Evolutionary conservation across 2,329 filamentous ascomycete genomes (phyloP).

Genomic region (Fusarium newnesense): DNA sequence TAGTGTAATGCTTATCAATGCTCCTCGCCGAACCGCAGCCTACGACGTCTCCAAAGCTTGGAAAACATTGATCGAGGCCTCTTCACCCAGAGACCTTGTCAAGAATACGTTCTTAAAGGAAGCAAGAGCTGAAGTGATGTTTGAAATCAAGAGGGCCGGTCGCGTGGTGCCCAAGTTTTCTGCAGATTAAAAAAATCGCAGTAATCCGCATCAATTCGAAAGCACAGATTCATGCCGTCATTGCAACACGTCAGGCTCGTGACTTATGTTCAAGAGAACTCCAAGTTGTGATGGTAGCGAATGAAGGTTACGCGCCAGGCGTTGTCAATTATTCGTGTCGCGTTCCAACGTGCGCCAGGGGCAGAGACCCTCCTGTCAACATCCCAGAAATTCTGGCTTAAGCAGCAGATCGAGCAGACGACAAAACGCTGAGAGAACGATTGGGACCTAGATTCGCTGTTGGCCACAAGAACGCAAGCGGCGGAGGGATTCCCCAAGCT

Average conservation of each 20-base stretch:
- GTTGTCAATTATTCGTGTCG: slow-evolving; percentile 76
- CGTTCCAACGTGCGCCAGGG: slow-evolving; percentile 65
- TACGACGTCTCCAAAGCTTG: slow-evolving; percentile 71
- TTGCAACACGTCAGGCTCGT: slow-evolving; percentile 74
- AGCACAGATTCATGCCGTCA: slow-evolving; percentile 73
- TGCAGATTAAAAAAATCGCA: slow-evolving; percentile 68
- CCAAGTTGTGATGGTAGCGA: slow-evolving; percentile 73
- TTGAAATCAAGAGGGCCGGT: slow-evolving; percentile 70
- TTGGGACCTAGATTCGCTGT: slow-evolving; percentile 72
- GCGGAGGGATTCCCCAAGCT: slow-evolving; percentile 67
- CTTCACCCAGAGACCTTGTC: slow-evolving; percentile 62
- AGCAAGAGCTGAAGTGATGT: slow-evolving; percentile 66
- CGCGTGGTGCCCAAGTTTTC: slow-evolving; percentile 73
- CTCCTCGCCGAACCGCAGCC: slow-evolving; percentile 69
- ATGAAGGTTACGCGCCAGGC: slow-evolving; percentile 71
- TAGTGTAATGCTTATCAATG: slow-evolving; percentile 72
- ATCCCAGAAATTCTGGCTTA: slow-evolving; percentile 68
- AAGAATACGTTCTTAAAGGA: slow-evolving; percentile 59
- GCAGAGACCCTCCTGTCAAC: slow-evolving; percentile 65
- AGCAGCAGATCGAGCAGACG: slow-evolving; percentile 57
- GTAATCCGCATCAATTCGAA: slow-evolving; percentile 69
- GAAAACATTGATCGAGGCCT: slow-evolving; percentile 64
- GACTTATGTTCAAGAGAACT: slow-evolving; percentile 67
- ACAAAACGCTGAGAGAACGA: slow-evolving; percentile 55
- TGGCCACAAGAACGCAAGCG: slow-evolving; percentile 75